phyloP scores from a whole-genome alignment of 1,139 yeast genomes.

The Taphrina betulina region DNA sequence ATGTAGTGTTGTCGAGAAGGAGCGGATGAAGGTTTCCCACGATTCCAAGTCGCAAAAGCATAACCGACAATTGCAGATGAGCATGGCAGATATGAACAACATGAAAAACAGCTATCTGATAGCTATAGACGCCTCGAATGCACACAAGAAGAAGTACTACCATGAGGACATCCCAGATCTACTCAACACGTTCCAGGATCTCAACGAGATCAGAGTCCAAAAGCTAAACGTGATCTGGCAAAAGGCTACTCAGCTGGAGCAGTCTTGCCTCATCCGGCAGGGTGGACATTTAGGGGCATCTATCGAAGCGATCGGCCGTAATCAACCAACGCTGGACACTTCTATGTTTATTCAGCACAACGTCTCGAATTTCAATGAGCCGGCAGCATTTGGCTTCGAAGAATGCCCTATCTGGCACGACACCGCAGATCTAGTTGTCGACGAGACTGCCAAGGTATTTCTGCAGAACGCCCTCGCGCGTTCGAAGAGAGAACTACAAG shows the following conservation, averaged over 20 bases:
- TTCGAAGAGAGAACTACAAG: slow-evolving; percentile 52
- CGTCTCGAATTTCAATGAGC: slow-evolving; percentile 72
- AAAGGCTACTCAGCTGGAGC: slow-evolving; percentile 65
- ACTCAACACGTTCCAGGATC: slow-evolving; percentile 78
- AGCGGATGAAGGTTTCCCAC: slow-evolving; percentile 68
- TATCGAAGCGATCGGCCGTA: slow-evolving; percentile 61
- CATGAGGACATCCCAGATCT: slow-evolving; percentile 93
- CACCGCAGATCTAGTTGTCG: slow-evolving; percentile 61
- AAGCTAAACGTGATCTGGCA: slow-evolving; percentile 69
- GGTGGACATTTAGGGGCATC: slow-evolving; percentile 50
- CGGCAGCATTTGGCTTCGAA: slow-evolving; percentile 75
- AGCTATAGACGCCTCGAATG: slow-evolving; percentile 77
- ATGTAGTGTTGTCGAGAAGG: slow-evolving; percentile 77
- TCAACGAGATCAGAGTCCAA: slow-evolving; percentile 75
- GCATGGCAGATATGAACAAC: slow-evolving; percentile 76
- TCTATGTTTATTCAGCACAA: slow-evolving; percentile 95
- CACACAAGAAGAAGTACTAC: slow-evolving; percentile 86
- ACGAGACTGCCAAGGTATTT: slow-evolving; percentile 62
- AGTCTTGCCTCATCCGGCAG: slow-evolving; percentile 55
- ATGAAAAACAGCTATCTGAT: slow-evolving; percentile 81
- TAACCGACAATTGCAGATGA: slow-evolving; percentile 49
- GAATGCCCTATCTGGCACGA: slow-evolving; percentile 98
- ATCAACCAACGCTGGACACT: slow-evolving; percentile 71
- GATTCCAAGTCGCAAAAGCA: slow-evolving; percentile 42
- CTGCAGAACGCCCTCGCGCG: slow-evolving; percentile 61